A percentile compares a stretch with the other conserved stretches of the same genome.
These are phyloP conservation scores for Penicillium rolfsii DNA, from an alignment of 2,329 filamentous ascomycete genomes.

Conservation along the genomic window DNA sequence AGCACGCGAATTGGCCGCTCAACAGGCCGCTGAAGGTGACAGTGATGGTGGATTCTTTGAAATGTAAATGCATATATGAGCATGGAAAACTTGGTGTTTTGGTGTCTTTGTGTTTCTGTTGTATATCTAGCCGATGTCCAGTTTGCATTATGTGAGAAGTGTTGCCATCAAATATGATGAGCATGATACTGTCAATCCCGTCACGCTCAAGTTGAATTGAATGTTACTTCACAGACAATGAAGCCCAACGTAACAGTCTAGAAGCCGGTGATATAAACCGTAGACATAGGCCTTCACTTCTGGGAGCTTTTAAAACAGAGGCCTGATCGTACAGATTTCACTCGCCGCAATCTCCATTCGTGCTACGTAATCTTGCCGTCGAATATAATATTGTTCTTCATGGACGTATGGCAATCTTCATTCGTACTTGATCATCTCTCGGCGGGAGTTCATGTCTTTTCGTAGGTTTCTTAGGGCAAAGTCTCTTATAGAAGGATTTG, in stretches of 20 bases:
- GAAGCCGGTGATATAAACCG: no score
- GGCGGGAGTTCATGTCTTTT: background rate
- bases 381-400: background rate
- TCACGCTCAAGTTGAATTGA: no score
- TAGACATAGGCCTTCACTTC: no score
- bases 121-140: conserved; percentile 20
- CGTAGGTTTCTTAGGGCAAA: background rate
- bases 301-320: no score
- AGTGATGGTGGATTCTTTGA: conserved; percentile 28
- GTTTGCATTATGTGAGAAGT: conserved; percentile 18
- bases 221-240: background rate
- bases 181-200: background rate
- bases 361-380: no score
- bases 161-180: background rate
- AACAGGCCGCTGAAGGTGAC: conserved; percentile 14
- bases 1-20: conserved; percentile 11
- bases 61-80: conserved; percentile 5
- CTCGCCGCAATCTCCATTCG: background rate
- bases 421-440: background rate
- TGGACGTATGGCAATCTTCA: background rate
- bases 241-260: background rate
- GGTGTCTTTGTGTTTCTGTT: conserved; percentile 4
- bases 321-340: background rate
- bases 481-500: background rate
- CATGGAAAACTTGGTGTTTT: conserved; percentile 11